phyloP scores from a whole-genome alignment of 176 grass and related monocot species.

The Oryza nivara region DNA sequence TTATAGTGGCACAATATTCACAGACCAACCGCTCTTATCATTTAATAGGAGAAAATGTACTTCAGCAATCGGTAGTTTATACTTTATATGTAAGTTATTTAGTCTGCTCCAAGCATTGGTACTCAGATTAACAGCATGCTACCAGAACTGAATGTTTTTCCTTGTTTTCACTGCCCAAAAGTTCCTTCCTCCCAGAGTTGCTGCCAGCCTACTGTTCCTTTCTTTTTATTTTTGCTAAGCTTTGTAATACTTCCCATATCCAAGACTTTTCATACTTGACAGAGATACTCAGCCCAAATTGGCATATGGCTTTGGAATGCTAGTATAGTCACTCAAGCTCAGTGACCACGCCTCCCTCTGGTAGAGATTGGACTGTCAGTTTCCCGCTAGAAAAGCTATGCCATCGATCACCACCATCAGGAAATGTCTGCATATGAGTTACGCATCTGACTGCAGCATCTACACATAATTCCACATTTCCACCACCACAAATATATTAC shows the following conservation, averaged over 20 bases:
- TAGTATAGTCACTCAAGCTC: not conserved
- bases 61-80: not conserved
- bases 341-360: not conserved
- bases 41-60: not conserved
- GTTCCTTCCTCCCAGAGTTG: too few relatives aligned
- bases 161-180: not conserved
- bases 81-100: not conserved
- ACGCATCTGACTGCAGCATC: not conserved
- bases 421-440: not conserved
- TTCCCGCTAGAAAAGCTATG: too few relatives aligned
- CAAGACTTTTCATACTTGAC: not conserved
- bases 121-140: not conserved
- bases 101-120: not conserved
- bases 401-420: not conserved
- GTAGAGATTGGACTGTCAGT: not conserved
- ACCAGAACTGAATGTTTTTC: not conserved
- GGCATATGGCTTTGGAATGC: not conserved
- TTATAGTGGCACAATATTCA: not conserved
- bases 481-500: not conserved
- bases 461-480: not conserved
- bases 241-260: not conserved
- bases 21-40: not conserved
- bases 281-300: not conserved
- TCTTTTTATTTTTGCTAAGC: not conserved
- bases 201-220: not conserved